Evolutionary conservation across 495 filamentous ascomycete species (phyloP).

Genomic region (Barbatosphaeria neglecta): DNA sequence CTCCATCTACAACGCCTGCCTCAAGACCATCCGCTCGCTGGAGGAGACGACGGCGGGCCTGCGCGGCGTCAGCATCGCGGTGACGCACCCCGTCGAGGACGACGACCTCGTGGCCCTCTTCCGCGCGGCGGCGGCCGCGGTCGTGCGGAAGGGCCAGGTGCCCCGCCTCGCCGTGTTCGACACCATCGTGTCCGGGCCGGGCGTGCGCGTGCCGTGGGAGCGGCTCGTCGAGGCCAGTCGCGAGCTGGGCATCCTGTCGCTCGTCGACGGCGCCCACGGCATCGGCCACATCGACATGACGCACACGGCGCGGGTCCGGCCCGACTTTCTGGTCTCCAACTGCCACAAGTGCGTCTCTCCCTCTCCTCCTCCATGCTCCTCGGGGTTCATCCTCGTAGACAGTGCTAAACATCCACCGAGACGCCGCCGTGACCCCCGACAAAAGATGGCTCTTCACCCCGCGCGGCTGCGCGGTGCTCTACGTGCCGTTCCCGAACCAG

Average conservation of each 20-base stretch:
- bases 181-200: constrained; percentile 54
- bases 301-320: constrained; percentile 42
- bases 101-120: constrained; percentile 42
- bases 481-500: constrained; percentile 63
- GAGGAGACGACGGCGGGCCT: constrained; percentile 34
- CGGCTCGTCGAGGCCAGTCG: constrained; percentile 45
- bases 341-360: constrained; percentile 73
- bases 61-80: constrained; percentile 22
- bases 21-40: constrained; percentile 53
- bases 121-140: constrained; percentile 25
- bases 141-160: constrained; percentile 29
- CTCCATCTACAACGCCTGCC: constrained; percentile 60
- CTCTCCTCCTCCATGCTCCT: constrained; percentile 25
- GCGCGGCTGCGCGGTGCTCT: constrained; percentile 59
- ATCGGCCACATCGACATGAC: constrained; percentile 57
- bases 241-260: constrained; percentile 41
- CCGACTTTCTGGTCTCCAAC: constrained; percentile 72
- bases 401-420: constrained; percentile 51
- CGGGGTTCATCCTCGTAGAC: constrained; percentile 4
- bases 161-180: constrained; percentile 58
- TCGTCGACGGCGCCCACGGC: constrained; percentile 64
- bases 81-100: constrained; percentile 45
- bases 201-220: constrained; percentile 65
- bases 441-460: constrained; percentile 85
- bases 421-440: constrained; percentile 68